Base-by-base conservation (phyloP, 2,329 filamentous ascomycete genomes). In the Metarhizium humberi region DNA sequence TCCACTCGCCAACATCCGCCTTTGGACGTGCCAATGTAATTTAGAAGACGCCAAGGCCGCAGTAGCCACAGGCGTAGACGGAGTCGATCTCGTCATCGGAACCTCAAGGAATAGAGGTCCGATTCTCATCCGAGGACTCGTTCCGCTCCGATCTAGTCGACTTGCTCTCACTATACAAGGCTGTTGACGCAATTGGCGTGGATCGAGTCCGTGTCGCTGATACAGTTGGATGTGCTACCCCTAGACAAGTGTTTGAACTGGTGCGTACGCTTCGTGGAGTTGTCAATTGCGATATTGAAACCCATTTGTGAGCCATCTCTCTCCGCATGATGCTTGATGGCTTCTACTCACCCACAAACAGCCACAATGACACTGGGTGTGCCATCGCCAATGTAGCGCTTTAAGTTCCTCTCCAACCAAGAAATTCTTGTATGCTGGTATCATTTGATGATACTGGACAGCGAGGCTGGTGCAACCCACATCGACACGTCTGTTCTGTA, bases 201-300 rank as follows among this genome's bases (percentile, higher is more conserved):
- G 81, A 90, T 75, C 80, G 90, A 69, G 90, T 95, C 2, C 92
- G 92, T 75, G 91, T 96, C 69, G 92, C 92, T 51, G 92, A 96
- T 70, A 96, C 91, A 13, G 91, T 96, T 90, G 88, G 88, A 57
- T 90, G 88, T 65, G 89, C 89, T 56, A 84, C 83, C 38, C 91
- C 92, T 55, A 79, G 90, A 68, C 88, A 95, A 75, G 91, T 95
- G 57, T 95, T 92, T 73, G 88, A 95, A 69, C 80, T 95, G 34
- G 85, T 95, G 61, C 79, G 90, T 67, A 94, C 90, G n/a, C 81
- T 95, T 49, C 81, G 90, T 40, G 61, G 64, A 32, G 63, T 62
- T 18, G 63, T 65, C 29, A 58, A 56, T 45, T 91, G 87, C 70
- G 88, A 92, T 63, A 92, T 92, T 61, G 43, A 46, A 14, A n/a